Conservation (phyloP, 345 rosid species). For the Aethionema arabicum region DNA sequence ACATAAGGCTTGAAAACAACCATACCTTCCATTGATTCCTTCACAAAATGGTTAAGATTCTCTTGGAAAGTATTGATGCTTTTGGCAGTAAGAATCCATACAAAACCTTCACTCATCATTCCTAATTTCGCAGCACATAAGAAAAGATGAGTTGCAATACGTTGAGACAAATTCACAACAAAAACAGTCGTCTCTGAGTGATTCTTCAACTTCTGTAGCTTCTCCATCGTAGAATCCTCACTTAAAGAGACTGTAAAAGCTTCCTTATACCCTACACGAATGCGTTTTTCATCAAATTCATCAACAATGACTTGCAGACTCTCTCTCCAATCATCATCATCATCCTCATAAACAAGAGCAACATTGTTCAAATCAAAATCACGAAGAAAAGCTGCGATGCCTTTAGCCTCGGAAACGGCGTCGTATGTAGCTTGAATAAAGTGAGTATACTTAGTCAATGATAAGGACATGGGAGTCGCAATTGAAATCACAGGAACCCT, state of each 20-base stretch:
- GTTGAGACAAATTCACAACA: slow-evolving; percentile 33
- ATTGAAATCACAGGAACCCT: slow-evolving; percentile 38
- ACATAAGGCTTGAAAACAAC: slow-evolving; percentile 40
- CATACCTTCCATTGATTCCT: slow-evolving; percentile 44
- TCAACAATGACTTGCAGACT: slow-evolving; percentile 20
- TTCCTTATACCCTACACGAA: slow-evolving; percentile 15
- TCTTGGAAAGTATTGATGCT: slow-evolving; percentile 17
- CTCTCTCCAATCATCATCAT: slow-evolving; percentile 33
- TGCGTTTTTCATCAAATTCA: slow-evolving; percentile 1
- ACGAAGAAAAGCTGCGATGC: slow-evolving; percentile 25
- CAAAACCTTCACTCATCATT: slow-evolving; percentile 42
- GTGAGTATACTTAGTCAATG: slow-evolving; percentile 23
- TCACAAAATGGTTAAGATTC: background rate
- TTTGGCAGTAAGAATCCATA: slow-evolving; percentile 40
- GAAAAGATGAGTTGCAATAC: slow-evolving; percentile 28
- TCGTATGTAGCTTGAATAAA: slow-evolving; percentile 34
- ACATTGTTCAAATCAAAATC: slow-evolving; percentile 36
- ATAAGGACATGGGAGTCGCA: slow-evolving; percentile 1
- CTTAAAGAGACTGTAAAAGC: slow-evolving; percentile 27
- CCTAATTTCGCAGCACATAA: slow-evolving; percentile 26
- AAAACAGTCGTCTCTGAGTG: slow-evolving; percentile 18
- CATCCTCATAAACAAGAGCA: slow-evolving; percentile 34
- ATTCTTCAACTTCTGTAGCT: slow-evolving; percentile 22
- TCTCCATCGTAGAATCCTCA: slow-evolving; percentile 7
- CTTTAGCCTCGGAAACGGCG: slow-evolving; percentile 30